phyloP scores from a whole-genome alignment of 441 rosid species.

The Euphorbia schlechtendalii region DNA sequence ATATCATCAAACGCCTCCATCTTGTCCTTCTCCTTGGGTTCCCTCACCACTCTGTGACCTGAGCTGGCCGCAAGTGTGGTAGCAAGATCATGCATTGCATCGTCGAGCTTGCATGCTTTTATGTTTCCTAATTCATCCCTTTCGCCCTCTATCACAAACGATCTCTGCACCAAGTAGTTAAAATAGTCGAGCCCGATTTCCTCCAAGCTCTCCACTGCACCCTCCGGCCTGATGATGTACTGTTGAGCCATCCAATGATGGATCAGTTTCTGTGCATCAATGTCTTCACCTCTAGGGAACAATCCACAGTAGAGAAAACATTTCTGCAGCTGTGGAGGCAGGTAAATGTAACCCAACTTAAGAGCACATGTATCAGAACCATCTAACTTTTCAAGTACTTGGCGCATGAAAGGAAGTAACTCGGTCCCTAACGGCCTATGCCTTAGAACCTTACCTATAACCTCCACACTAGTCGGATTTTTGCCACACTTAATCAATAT shows the following conservation, averaged over 20 bases:
- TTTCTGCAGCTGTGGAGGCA: constrained; percentile 18
- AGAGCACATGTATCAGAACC: not conserved
- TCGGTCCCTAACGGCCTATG: not conserved
- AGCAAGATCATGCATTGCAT: constrained; percentile 28
- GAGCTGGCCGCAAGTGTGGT: constrained; percentile 2
- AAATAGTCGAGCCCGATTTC: constrained; percentile 4
- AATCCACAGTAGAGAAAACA: constrained; percentile 22
- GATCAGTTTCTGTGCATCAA: not conserved
- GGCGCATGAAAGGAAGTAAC: constrained; percentile 9
- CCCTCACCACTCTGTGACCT: too few relatives aligned
- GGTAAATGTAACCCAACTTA: constrained; percentile 16
- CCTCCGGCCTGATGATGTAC: constrained; percentile 6
- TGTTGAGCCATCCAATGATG: constrained; percentile 21
- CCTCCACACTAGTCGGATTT: constrained; percentile 24
- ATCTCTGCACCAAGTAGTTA: constrained; percentile 6
- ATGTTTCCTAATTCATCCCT: constrained; percentile 12
- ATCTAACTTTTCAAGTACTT: not conserved
- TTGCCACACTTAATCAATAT: constrained; percentile 19
- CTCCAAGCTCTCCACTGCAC: not conserved
- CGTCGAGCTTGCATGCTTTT: constrained; percentile 20
- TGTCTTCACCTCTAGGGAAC: constrained; percentile 6
- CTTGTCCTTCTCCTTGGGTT: too few relatives aligned
- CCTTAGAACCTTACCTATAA: constrained; percentile 19
- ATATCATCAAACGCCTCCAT: not conserved
- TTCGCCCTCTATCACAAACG: constrained; percentile 21